These are phyloP conservation scores for Croton laevigatus DNA, from an alignment of 441 rosid species.

Conservation along the genomic window DNA sequence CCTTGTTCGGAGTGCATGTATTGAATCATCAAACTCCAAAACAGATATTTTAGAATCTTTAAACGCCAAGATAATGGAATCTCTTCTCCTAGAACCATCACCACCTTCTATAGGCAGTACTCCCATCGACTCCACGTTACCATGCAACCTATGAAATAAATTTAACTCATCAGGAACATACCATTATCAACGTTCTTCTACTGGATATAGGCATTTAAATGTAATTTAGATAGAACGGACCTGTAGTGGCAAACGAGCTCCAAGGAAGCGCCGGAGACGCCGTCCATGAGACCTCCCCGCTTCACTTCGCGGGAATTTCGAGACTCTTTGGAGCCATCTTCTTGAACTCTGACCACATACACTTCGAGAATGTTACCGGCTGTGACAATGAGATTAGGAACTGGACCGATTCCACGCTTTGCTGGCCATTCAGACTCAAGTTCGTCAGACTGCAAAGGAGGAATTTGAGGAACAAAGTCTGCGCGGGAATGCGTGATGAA, in stretches of 20 bases:
- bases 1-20: constrained; percentile 77
- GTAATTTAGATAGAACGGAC: constrained; percentile 26
- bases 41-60: constrained; percentile 83
- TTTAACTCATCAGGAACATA: neutral
- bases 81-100: constrained; percentile 69
- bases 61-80: constrained; percentile 74
- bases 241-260: constrained; percentile 94
- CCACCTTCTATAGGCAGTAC: constrained; percentile 70
- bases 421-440: constrained; percentile 68
- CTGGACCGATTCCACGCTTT: constrained; percentile 58
- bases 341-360: constrained; percentile 79
- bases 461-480: constrained; percentile 58
- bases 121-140: constrained; percentile 85
- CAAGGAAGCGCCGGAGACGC: constrained; percentile 80
- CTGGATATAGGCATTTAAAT: neutral
- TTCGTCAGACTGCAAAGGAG: constrained; percentile 53
- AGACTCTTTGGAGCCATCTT: constrained; percentile 53
- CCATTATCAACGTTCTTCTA: constrained; percentile 1
- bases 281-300: constrained; percentile 82
- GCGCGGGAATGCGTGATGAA: constrained; percentile 73
- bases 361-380: constrained; percentile 83
- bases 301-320: constrained; percentile 44
- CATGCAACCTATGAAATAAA: constrained; percentile 62
- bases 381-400: constrained; percentile 74
- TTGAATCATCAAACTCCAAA: constrained; percentile 93